Conservation (phyloP, 2,329 filamentous ascomycete genomes). For the Verticillium alfalfae region DNA sequence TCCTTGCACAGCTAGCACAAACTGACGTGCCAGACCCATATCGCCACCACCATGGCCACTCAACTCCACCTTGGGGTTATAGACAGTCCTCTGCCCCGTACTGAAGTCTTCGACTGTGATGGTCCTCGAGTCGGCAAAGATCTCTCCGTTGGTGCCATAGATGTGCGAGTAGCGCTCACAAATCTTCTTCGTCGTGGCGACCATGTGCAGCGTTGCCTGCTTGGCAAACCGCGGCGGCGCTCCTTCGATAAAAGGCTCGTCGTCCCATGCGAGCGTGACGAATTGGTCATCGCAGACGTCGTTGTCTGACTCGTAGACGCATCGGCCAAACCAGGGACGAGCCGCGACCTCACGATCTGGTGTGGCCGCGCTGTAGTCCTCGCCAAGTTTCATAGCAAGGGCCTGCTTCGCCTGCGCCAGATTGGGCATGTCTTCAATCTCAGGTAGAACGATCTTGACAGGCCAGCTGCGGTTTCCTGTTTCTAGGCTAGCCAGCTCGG, state of each 20-base stretch:
- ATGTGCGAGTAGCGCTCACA: constrained; percentile 81
- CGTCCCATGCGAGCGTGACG: constrained; percentile 84
- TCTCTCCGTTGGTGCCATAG: constrained; percentile 82
- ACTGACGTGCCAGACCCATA: constrained; percentile 66
- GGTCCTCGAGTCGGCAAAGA: constrained; percentile 73
- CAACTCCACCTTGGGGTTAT: constrained; percentile 10
- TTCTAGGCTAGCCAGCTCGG: constrained; percentile 52
- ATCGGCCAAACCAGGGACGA: constrained; percentile 82
- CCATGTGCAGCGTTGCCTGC: constrained; percentile 89
- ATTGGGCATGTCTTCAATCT: constrained; percentile 72
- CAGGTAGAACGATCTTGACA: constrained; percentile 80
- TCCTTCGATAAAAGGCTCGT: constrained; percentile 65
- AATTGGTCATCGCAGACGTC: constrained; percentile 90
- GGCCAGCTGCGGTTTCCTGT: constrained; percentile 73
- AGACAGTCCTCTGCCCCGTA: constrained; percentile 7
- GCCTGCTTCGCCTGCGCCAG: constrained; percentile 29
- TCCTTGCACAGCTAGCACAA: constrained; percentile 73
- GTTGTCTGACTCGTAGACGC: constrained; percentile 90
- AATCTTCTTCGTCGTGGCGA: constrained; percentile 79
- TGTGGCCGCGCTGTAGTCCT: constrained; percentile 47
- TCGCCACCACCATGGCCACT: constrained; percentile 11
- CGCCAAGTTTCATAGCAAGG: constrained; percentile 35
- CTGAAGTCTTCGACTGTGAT: constrained; percentile 64
- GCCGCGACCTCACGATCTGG: constrained; percentile 40
- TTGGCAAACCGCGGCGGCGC: constrained; percentile 79